Conservation (phyloP, 495 filamentous ascomycete species). For the Talaromyces adpressus region DNA sequence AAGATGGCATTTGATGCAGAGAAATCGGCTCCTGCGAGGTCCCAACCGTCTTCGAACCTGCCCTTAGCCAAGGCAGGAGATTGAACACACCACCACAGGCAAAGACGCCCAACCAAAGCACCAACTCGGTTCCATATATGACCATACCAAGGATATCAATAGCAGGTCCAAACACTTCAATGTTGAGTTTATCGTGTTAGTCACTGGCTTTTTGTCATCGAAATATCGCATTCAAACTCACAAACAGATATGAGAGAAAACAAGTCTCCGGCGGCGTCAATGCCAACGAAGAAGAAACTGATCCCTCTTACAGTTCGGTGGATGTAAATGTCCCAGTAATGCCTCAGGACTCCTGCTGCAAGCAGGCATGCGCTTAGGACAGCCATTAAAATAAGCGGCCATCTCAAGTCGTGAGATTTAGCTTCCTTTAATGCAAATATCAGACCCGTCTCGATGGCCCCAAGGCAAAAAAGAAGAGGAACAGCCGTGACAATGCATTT, state of each 20-base stretch:
- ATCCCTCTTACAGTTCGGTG: slow-evolving; percentile 57
- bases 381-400: slow-evolving; percentile 55
- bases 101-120: slow-evolving; percentile 57
- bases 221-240: slow-evolving; percentile 11
- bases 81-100: slow-evolving; percentile 53
- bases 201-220: not conserved
- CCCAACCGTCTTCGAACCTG: slow-evolving; percentile 13
- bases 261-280: slow-evolving; percentile 58
- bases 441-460: slow-evolving; percentile 42
- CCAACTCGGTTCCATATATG: slow-evolving; percentile 55
- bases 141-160: slow-evolving; percentile 51
- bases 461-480: slow-evolving; percentile 33
- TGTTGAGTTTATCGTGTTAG: slow-evolving; percentile 9
- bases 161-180: slow-evolving; percentile 47
- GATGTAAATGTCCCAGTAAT: slow-evolving; percentile 55
- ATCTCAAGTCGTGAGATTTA: slow-evolving; percentile 25
- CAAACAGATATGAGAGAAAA: slow-evolving; percentile 53
- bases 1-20: slow-evolving; percentile 46
- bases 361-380: slow-evolving; percentile 50
- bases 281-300: slow-evolving; percentile 57
- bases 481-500: slow-evolving; percentile 34
- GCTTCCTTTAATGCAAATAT: slow-evolving; percentile 44
- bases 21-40: slow-evolving; percentile 19
- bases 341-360: slow-evolving; percentile 43
- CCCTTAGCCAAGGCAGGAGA: slow-evolving; percentile 43